These are phyloP conservation scores for Eucalyptus camaldulensis DNA, from an alignment of 345 rosid genomes.

Conservation along the genomic window DNA sequence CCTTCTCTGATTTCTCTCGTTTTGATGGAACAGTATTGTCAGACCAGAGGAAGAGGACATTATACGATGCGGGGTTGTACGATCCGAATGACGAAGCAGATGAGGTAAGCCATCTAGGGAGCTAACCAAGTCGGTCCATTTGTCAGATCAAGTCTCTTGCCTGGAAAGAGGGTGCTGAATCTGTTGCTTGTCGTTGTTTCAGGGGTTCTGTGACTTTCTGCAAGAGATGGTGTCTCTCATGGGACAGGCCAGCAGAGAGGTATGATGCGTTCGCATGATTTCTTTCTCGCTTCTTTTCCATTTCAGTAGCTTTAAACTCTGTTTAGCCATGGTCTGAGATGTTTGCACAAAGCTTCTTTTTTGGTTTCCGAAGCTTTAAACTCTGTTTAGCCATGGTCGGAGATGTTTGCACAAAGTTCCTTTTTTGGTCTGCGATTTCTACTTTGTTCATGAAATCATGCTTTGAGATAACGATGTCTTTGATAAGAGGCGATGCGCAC, in stretches of 20 bases:
- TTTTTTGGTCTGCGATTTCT: neutral
- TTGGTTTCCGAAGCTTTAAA: neutral
- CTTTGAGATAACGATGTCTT: neutral
- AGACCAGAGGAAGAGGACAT: slow-evolving; percentile 27
- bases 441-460: neutral
- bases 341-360: neutral
- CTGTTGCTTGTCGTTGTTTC: neutral
- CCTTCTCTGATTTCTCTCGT: neutral
- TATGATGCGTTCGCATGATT: neutral
- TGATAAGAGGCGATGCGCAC: neutral
- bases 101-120: slow-evolving; percentile 9
- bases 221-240: slow-evolving; percentile 36
- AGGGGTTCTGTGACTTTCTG: slow-evolving; percentile 45
- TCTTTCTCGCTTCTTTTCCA: neutral
- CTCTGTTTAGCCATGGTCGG: neutral
- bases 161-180: neutral
- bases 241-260: slow-evolving; percentile 30
- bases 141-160: neutral
- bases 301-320: neutral
- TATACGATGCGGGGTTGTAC: slow-evolving; percentile 38
- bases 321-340: neutral
- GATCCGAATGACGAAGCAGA: slow-evolving; percentile 33
- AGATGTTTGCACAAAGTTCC: neutral
- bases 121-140: neutral
- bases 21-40: slow-evolving; percentile 18